These are phyloP conservation scores for Domatiomyces catenatus DNA, from an alignment of 2,329 filamentous ascomycete species.

Conservation along the genomic window DNA sequence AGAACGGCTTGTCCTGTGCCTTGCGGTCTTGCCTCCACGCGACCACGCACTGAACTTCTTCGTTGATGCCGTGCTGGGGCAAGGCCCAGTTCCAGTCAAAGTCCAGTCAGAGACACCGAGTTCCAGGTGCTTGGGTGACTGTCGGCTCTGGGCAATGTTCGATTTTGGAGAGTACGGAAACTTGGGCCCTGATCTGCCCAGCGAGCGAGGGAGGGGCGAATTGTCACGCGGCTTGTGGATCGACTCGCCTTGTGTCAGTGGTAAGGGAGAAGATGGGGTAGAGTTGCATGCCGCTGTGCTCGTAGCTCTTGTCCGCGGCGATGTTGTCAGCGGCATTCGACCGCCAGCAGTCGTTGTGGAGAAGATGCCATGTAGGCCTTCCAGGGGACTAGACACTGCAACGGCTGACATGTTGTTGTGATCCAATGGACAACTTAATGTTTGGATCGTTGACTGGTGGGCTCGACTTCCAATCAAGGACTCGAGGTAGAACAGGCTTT, in stretches of 20 bases:
- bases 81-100: slow-evolving; percentile 65
- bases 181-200: slow-evolving; percentile 38
- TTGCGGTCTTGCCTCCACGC: slow-evolving; percentile 53
- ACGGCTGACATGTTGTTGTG: slow-evolving; percentile 59
- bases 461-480: slow-evolving; percentile 18
- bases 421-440: slow-evolving; percentile 37
- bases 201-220: slow-evolving; percentile 55
- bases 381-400: slow-evolving; percentile 76
- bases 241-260: slow-evolving; percentile 52
- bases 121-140: slow-evolving; percentile 74
- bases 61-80: slow-evolving; percentile 35
- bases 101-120: slow-evolving; percentile 86
- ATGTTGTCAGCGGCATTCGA: slow-evolving; percentile 86
- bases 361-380: slow-evolving; percentile 88
- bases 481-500: slow-evolving; percentile 19
- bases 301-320: slow-evolving; percentile 51
- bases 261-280: slow-evolving; percentile 58
- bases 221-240: slow-evolving; percentile 62
- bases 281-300: slow-evolving; percentile 30
- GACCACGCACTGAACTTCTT: slow-evolving; percentile 37
- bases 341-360: slow-evolving; percentile 83
- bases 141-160: slow-evolving; percentile 64
- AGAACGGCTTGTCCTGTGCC: slow-evolving; percentile 53
- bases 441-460: slow-evolving; percentile 26
- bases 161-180: slow-evolving; percentile 89